Evolutionary conservation across 306 rosid genomes (phyloP).

Genomic region (Vicia faba): DNA sequence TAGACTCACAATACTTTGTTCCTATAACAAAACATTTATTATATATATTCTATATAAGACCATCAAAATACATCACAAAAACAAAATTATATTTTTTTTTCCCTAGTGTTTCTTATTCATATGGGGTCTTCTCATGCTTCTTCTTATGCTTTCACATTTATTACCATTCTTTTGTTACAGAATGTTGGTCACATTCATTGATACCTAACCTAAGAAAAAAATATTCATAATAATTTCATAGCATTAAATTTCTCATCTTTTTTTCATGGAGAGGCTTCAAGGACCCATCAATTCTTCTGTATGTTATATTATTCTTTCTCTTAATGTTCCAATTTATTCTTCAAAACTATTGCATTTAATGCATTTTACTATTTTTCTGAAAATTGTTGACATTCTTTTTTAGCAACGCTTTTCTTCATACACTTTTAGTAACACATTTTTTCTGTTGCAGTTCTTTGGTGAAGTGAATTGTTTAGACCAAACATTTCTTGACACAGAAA

Average conservation of each 20-base stretch:
- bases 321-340: slow-evolving; percentile 51
- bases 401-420: slow-evolving; percentile 38
- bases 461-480: slow-evolving; percentile 59
- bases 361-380: slow-evolving; percentile 42
- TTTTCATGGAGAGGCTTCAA: slow-evolving; percentile 78
- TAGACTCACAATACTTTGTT: slow-evolving; percentile 30
- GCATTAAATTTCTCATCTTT: no score
- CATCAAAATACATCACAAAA: slow-evolving; percentile 34
- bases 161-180: slow-evolving; percentile 66
- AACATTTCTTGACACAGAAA: slow-evolving; percentile 44
- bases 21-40: slow-evolving; percentile 58
- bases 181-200: slow-evolving; percentile 63
- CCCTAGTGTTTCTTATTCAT: slow-evolving; percentile 26
- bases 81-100: slow-evolving; percentile 51
- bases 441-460: slow-evolving; percentile 58
- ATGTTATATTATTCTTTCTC: slow-evolving; percentile 43
- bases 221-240: no score
- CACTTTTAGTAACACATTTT: neutral
- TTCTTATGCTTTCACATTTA: slow-evolving; percentile 63
- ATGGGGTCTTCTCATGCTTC: slow-evolving; percentile 69
- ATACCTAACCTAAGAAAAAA: neutral
- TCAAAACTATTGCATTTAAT: slow-evolving; percentile 52
- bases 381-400: slow-evolving; percentile 45
- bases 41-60: slow-evolving; percentile 39
- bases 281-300: slow-evolving; percentile 85